phyloP scores from a whole-genome alignment of 495 filamentous ascomycete species.

The Xylaria palmicola region DNA sequence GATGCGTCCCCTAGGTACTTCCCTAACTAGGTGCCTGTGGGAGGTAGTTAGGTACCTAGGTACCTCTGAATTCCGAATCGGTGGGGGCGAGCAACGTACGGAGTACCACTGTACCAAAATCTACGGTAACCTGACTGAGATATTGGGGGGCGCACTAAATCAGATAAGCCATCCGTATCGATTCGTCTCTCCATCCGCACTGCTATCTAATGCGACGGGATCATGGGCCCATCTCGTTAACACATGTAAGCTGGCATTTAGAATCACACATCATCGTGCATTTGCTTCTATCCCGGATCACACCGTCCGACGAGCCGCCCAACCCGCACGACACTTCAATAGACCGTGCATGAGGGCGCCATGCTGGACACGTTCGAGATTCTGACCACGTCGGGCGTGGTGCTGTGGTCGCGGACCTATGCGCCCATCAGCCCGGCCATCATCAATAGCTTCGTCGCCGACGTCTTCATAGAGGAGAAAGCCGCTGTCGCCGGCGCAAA shows the following conservation, averaged over 20 bases:
- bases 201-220: too few species aligned
- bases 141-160: background rate
- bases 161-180: too few species aligned
- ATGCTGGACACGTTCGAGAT: conserved; percentile 98
- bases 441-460: conserved; percentile 90
- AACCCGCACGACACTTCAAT: background rate
- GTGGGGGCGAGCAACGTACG: too few species aligned
- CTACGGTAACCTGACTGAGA: background rate
- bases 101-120: too few species aligned
- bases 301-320: background rate
- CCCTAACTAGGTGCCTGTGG: too few species aligned
- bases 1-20: too few species aligned
- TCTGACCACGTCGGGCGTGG: conserved; percentile 90
- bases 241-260: conserved; percentile 1
- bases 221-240: too few species aligned
- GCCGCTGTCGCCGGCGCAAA: conserved; percentile 58
- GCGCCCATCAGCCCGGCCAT: conserved; percentile 73
- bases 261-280: conserved; percentile 17
- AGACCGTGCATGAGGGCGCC: background rate
- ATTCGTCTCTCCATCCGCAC: too few species aligned
- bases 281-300: conserved; percentile 5
- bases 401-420: conserved; percentile 92
- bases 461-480: conserved; percentile 95
- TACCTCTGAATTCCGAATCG: too few species aligned
- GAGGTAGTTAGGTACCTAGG: too few species aligned